Evolutionary conservation across 192 early-diverging fungal genomes (phyloP).

Genomic region (Gryganskiella cystojenkinii): DNA sequence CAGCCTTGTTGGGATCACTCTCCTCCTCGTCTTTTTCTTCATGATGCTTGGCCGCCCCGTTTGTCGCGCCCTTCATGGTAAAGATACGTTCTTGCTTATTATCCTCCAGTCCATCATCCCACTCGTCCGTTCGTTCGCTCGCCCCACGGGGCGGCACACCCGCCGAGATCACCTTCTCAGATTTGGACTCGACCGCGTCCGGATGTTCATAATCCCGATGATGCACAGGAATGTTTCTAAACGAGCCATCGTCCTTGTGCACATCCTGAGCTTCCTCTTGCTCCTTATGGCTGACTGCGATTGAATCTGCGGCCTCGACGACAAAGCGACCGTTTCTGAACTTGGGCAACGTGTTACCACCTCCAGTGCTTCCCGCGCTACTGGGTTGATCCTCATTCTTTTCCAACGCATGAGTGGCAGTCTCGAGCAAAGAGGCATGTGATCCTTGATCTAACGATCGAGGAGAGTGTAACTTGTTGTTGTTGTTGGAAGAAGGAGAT

Average conservation of each 20-base stretch:
- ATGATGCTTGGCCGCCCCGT: background rate
- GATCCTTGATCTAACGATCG: conserved; percentile 41
- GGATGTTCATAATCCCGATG: conserved; percentile 26
- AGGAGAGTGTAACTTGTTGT: conserved; percentile 6
- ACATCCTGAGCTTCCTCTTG: conserved; percentile 15
- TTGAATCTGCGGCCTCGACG: background rate
- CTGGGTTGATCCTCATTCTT: background rate
- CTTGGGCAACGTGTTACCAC: conserved; percentile 10
- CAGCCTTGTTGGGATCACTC: conserved; percentile 1
- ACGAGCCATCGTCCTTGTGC: conserved; percentile 38
- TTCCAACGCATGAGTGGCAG: background rate
- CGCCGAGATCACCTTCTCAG: background rate
- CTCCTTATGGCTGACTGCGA: background rate
- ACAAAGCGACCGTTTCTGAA: conserved; percentile 21
- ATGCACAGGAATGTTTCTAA: conserved; percentile 18
- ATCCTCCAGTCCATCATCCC: conserved; percentile 17
- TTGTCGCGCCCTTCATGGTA: conserved; percentile 6
- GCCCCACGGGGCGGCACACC: too few species aligned
- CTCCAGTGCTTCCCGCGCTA: background rate
- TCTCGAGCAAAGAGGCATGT: conserved; percentile 12
- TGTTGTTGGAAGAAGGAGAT: background rate
- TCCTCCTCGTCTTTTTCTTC: background rate
- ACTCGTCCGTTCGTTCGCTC: background rate
- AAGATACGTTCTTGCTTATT: conserved; percentile 18
- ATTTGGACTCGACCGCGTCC: background rate